Conservation (phyloP, 768 basidiomycete species). For the Boletus rubescentipes region DNA sequence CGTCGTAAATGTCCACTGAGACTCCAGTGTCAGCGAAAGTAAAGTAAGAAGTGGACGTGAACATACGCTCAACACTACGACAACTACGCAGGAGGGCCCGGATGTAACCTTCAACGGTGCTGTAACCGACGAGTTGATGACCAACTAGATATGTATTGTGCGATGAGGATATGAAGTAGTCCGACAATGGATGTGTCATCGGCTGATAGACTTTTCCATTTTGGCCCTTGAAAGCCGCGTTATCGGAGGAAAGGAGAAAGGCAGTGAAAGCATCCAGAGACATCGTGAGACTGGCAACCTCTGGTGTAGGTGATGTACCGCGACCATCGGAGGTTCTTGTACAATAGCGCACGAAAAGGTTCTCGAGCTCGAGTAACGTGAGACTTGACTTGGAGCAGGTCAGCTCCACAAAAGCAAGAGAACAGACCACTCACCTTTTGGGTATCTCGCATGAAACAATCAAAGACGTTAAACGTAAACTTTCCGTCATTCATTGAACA, state of each 20-base stretch:
- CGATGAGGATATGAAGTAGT: conserved; percentile 87
- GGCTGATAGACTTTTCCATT: conserved; percentile 64
- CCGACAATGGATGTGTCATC: conserved; percentile 84
- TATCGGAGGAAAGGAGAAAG: conserved; percentile 81
- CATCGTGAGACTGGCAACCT: conserved; percentile 21
- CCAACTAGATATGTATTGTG: conserved; percentile 94
- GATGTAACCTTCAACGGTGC: conserved; percentile 91
- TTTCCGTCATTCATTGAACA: conserved; percentile 31
- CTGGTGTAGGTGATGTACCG: background rate
- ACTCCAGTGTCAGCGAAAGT: background rate
- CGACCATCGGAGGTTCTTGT: conserved; percentile 2
- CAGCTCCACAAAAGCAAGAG: conserved; percentile 4
- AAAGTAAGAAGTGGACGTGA: background rate
- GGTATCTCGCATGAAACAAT: conserved; percentile 46
- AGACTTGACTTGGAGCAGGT: conserved; percentile 36
- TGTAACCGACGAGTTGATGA: conserved; percentile 82
- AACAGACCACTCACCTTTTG: conserved; percentile 46
- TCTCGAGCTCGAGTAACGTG: conserved; percentile 32
- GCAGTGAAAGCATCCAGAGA: conserved; percentile 69
- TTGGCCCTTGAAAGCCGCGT: conserved; percentile 56
- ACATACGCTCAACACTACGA: conserved; percentile 89
- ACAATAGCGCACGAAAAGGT: conserved; percentile 39
- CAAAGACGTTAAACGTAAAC: conserved; percentile 42
- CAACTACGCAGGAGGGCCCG: conserved; percentile 86
- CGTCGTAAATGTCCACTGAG: conserved; percentile 90